phyloP scores from a whole-genome alignment of 2,329 filamentous ascomycete genomes.

The Neofusicoccum sp. region DNA sequence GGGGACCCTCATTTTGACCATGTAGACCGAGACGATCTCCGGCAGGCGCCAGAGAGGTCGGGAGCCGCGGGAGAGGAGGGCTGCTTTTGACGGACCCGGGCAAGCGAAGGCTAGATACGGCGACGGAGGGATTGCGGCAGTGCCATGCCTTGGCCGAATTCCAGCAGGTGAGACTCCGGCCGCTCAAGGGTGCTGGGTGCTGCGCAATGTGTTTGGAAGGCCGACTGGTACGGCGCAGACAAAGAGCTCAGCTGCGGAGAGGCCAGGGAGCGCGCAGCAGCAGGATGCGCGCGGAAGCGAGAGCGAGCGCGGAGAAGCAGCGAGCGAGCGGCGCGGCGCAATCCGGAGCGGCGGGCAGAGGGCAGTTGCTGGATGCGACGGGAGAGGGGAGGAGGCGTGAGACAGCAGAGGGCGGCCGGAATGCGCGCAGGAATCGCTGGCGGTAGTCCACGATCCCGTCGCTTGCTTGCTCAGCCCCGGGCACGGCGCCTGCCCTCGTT shows the following conservation, averaged over 20 bases:
- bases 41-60: constrained; percentile 5
- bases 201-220: background rate
- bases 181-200: background rate
- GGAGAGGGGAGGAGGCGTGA: background rate
- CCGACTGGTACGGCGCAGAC: background rate
- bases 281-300: constrained; percentile 15
- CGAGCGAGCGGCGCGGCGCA: constrained; percentile 2
- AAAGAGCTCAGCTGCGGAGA: constrained; percentile 11
- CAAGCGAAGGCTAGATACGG: constrained; percentile 1
- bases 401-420: background rate
- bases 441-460: background rate
- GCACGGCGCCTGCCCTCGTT: constrained; percentile 3
- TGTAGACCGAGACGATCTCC: background rate
- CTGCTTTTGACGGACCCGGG: background rate
- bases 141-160: constrained; percentile 17
- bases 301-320: constrained; percentile 3
- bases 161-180: background rate
- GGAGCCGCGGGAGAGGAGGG: background rate
- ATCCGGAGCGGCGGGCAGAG: background rate
- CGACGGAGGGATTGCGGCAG: background rate
- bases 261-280: background rate
- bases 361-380: background rate
- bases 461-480: constrained; percentile 1
- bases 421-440: background rate
- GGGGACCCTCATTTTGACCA: constrained; percentile 73